Conservation (phyloP, 495 filamentous ascomycete genomes). For the Penicillium soppii region DNA sequence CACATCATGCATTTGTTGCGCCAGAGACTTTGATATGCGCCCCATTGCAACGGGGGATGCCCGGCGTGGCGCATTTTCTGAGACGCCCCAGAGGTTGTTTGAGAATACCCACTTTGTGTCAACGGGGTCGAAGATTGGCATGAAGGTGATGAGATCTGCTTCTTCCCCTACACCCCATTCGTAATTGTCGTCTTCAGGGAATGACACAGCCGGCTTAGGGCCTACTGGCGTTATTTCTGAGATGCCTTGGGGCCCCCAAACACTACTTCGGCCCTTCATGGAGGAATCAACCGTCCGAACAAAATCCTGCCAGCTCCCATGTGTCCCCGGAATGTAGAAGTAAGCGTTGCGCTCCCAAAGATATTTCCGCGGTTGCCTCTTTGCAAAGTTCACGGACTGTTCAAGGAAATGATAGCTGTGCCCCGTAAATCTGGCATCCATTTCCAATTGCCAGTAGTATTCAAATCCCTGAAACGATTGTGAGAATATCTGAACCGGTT, state of each 20-base stretch:
- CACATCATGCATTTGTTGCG: conserved; percentile 56
- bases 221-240: neutral
- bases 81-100: conserved; percentile 50
- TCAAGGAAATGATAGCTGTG: conserved; percentile 66
- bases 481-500: neutral
- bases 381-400: conserved; percentile 52
- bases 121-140: conserved; percentile 62
- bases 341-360: conserved; percentile 68
- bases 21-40: conserved; percentile 55
- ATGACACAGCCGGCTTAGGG: neutral
- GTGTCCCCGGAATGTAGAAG: conserved; percentile 60
- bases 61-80: conserved; percentile 50
- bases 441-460: conserved; percentile 70
- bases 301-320: conserved; percentile 38
- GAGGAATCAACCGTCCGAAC: neutral
- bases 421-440: conserved; percentile 63
- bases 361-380: conserved; percentile 56
- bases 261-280: neutral
- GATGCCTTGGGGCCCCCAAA: conserved; percentile 52
- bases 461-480: conserved; percentile 54
- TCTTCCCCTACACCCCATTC: conserved; percentile 69
- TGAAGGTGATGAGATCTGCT: conserved; percentile 67
- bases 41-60: conserved; percentile 44
- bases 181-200: conserved; percentile 50
- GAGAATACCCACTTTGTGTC: conserved; percentile 58